These are phyloP conservation scores for Starmera stellimalicola DNA, from an alignment of 1,139 yeast genomes.

Conservation along the genomic window DNA sequence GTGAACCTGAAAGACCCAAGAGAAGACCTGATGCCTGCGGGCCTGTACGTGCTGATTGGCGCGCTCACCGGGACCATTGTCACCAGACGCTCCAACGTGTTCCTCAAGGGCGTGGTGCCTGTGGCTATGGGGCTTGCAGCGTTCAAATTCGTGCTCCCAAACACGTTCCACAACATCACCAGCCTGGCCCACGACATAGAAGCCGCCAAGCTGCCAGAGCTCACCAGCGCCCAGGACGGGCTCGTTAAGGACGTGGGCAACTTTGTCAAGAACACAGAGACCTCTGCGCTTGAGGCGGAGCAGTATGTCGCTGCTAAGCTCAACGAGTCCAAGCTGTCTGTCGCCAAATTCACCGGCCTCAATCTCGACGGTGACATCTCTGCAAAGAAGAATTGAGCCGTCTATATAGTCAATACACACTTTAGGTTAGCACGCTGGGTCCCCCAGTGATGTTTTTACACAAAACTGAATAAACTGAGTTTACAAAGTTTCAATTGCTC, in stretches of 20 bases:
- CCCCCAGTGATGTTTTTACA: no score
- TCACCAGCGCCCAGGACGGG: conserved; percentile 59
- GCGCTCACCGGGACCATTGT: conserved; percentile 71
- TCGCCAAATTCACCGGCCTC: conserved; percentile 60
- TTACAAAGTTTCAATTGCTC: no score
- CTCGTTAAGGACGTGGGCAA: conserved; percentile 35
- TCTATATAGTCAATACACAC: neutral
- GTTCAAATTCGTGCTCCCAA: conserved; percentile 69
- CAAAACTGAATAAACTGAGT: no score
- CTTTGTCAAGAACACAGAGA: conserved; percentile 30
- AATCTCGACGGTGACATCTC: conserved; percentile 55
- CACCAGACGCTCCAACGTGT: conserved; percentile 60
- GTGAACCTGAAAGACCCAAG: conserved; percentile 59
- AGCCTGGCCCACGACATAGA: conserved; percentile 60
- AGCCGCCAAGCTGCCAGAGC: conserved; percentile 48
- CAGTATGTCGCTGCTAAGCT: conserved; percentile 29
- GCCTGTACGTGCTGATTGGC: conserved; percentile 65
- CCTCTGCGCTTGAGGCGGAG: conserved; percentile 26
- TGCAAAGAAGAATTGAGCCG: conserved; percentile 31
- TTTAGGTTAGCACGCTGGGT: no score
- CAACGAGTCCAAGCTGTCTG: conserved; percentile 34
- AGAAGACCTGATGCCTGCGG: conserved; percentile 73
- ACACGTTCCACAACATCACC: conserved; percentile 60
- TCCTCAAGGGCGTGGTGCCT: conserved; percentile 56
- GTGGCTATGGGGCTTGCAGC: conserved; percentile 57